Base-by-base conservation (phyloP, 805 yeast species). In the Myxozyma monticola region DNA sequence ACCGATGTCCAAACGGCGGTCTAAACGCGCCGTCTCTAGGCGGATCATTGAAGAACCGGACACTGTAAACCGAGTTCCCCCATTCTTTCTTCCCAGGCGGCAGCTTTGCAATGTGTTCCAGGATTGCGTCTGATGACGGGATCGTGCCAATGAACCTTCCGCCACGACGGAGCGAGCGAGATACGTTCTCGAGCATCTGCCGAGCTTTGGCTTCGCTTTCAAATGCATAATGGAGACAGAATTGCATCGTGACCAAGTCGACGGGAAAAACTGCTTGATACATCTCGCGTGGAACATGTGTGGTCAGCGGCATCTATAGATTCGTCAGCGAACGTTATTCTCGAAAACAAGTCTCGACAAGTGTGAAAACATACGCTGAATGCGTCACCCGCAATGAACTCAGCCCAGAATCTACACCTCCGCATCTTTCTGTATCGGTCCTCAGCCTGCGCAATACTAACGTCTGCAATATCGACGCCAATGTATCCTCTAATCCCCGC, bases 171-270 rank as follows among this genome's bases (percentile, higher is more conserved):
- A 93, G 75, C 0, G 90, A 82, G 49, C 80, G 73, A 2, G 95
- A 75, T 6, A 93, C 85, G 63, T 93, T 93, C 29, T 76, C 75
- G 42, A 93, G 70, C 59, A 90, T 72, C 39, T 76, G 78, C 57
- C 88, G 77, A 1, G 89, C 90, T 53, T 87, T 85, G 30, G 76
- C 80, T 65, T 89, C 97, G 4, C 84, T 76, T 60, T 86, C 93
- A 71, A 89, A 93, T 0, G 98, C 96, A 71, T 93, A 93, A 66
- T 93, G 99, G 67, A 93, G 72, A 51, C 96, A 87, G 69, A 93
- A 93, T 66, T 93, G 99, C 68, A 86, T 79, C 3, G 95, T 82
- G 0, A 91, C 96, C 15, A 84, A 72, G 68, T 93, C 96, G 51
- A 90, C 88, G 1, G 96, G 96, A 57, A 88, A 81, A 18, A 80